A percentile compares a stretch with the other conserved stretches of the same genome.
These are phyloP conservation scores for Aspergillus cejpii DNA, from an alignment of 2,329 filamentous ascomycete genomes.

Conservation along the genomic window DNA sequence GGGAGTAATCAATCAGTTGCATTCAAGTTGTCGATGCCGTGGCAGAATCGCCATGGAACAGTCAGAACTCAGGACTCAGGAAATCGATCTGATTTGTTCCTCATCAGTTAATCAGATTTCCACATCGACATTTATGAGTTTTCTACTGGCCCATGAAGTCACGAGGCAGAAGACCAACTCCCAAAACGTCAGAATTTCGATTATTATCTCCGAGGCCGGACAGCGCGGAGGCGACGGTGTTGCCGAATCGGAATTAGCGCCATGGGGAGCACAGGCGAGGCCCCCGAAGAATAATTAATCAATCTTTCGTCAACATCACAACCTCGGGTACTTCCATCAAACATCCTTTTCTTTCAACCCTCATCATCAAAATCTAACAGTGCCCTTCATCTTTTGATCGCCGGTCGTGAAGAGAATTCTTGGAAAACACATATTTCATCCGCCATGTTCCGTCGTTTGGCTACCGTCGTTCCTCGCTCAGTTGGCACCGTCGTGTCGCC, in stretches of 20 bases:
- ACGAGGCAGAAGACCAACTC: neutral
- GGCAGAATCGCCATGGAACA: neutral
- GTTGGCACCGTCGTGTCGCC: constrained; percentile 47
- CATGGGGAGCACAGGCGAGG: constrained; percentile 2
- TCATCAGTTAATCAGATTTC: neutral
- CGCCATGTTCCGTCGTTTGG: constrained; percentile 54
- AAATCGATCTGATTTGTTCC: neutral
- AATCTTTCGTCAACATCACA: constrained; percentile 8
- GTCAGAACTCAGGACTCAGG: too few relatives aligned
- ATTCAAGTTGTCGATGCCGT: neutral
- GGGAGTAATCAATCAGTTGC: neutral
- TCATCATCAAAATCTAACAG: constrained; percentile 13
- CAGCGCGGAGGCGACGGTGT: constrained; percentile 13
- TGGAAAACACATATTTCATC: too few relatives aligned
- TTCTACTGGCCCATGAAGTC: too few relatives aligned
- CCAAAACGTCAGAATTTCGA: neutral
- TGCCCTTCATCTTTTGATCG: constrained; percentile 20
- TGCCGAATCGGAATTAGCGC: constrained; percentile 9
- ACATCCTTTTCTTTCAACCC: neutral
- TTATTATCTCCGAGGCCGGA: constrained; percentile 11
- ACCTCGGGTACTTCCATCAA: constrained; percentile 1
- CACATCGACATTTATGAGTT: neutral
- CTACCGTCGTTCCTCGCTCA: constrained; percentile 49
- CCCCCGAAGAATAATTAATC: constrained; percentile 8
- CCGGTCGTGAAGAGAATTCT: too few relatives aligned